Evolutionary conservation across 148 eudicot species (phyloP).

Genomic region (Vaccinium darrowii): DNA sequence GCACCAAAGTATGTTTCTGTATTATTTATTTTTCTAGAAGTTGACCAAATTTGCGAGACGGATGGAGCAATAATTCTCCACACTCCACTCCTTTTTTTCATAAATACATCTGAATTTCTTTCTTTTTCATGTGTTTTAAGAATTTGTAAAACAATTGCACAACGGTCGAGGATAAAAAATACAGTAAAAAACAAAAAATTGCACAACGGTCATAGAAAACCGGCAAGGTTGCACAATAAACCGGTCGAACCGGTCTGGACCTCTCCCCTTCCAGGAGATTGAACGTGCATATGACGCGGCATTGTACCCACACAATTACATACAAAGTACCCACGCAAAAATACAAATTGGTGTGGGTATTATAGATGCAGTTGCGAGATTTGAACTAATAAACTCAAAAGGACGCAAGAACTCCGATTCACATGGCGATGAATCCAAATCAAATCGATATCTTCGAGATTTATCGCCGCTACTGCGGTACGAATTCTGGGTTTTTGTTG

Average conservation of each 20-base stretch:
- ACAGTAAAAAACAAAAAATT: not conserved
- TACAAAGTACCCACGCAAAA: not conserved
- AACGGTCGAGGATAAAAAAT: not conserved
- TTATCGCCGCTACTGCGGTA: conserved; percentile 46
- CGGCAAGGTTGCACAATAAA: not conserved
- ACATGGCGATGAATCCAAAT: conserved; percentile 27
- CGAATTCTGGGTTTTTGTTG: not conserved
- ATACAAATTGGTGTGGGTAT: not conserved
- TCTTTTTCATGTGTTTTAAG: too few species aligned
- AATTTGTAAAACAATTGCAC: too few species aligned
- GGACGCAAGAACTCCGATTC: conserved; percentile 1
- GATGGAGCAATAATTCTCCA: too few species aligned
- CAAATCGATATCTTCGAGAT: conserved; percentile 34
- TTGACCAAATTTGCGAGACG: too few species aligned
- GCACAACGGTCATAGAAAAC: not conserved
- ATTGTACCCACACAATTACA: not conserved
- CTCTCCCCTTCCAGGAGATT: not conserved
- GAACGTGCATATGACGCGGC: not conserved
- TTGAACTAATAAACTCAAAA: not conserved
- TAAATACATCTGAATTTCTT: too few species aligned
- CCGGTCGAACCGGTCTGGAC: not conserved
- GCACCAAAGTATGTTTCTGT: too few species aligned
- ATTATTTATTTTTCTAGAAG: too few species aligned
- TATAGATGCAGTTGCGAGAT: not conserved
- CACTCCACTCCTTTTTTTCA: too few species aligned